phyloP scores from a whole-genome alignment of 257 asterid species.

The Nicotiana sylvestris region DNA sequence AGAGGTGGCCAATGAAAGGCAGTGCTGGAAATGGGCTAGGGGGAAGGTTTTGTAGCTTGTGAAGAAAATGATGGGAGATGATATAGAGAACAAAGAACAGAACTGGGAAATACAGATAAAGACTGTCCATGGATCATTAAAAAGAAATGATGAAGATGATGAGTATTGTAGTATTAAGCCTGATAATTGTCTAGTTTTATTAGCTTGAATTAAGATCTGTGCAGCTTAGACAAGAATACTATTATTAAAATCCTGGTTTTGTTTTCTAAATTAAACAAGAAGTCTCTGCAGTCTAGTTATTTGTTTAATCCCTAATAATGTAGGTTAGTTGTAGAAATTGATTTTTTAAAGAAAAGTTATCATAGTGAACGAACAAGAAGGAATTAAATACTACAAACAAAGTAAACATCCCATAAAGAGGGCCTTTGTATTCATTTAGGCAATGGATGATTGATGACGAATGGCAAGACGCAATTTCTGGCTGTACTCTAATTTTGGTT shows the following conservation, averaged over 20 bases:
- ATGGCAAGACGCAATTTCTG: constrained; percentile 12
- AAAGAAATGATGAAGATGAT: not conserved
- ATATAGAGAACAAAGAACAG: constrained; percentile 25
- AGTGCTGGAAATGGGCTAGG: constrained; percentile 44
- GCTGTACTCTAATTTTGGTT: not conserved
- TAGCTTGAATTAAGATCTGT: constrained; percentile 3
- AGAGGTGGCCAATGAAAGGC: constrained; percentile 58
- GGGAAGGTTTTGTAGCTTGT: constrained; percentile 30
- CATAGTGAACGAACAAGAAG: not conserved
- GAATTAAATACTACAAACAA: not conserved
- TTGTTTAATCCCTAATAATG: constrained; percentile 9
- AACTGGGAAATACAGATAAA: constrained; percentile 11
- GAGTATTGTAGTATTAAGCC: not conserved
- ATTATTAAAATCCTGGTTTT: not conserved
- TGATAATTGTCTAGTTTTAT: constrained; percentile 1
- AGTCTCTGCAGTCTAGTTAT: not conserved
- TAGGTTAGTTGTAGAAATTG: constrained; percentile 2
- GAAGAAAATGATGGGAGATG: constrained; percentile 19
- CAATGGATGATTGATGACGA: constrained; percentile 4
- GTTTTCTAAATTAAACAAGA: not conserved
- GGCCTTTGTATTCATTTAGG: not conserved
- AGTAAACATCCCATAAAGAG: not conserved
- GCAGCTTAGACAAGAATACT: not conserved
- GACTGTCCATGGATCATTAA: constrained; percentile 4
- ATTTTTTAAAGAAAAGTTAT: not conserved